A percentile compares a stretch with the other conserved stretches of the same genome.
These are phyloP conservation scores for Pyrenochaeta sp. DNA, from an alignment of 2,329 filamentous ascomycete genomes.

Conservation along the genomic window DNA sequence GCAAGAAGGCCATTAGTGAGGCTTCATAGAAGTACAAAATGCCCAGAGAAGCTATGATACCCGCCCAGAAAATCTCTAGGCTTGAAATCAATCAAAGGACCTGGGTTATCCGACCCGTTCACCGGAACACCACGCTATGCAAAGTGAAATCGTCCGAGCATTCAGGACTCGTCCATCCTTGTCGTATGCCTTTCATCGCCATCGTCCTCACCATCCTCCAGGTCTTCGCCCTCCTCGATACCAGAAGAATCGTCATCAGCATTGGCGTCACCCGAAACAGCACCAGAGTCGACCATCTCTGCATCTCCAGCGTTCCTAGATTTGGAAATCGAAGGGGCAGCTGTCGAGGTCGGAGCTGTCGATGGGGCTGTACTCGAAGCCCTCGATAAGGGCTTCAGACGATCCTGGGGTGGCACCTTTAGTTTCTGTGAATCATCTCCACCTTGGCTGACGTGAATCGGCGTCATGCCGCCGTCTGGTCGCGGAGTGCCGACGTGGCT, in stretches of 20 bases:
- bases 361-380: constrained; percentile 36
- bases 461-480: constrained; percentile 51
- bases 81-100: too few relatives aligned
- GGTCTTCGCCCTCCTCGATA: constrained; percentile 41
- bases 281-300: constrained; percentile 40
- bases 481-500: constrained; percentile 57
- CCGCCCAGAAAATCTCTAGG: too few relatives aligned
- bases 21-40: constrained; percentile 19
- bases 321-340: constrained; percentile 33
- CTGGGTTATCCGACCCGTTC: too few relatives aligned
- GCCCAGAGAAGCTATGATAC: constrained; percentile 1
- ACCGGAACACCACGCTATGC: constrained; percentile 46
- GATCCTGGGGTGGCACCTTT: constrained; percentile 40
- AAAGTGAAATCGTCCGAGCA: constrained; percentile 15
- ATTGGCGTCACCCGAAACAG: constrained; percentile 27
- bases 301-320: constrained; percentile 37
- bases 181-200: constrained; percentile 26
- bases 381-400: constrained; percentile 40
- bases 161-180: constrained; percentile 42
- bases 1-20: constrained; percentile 48
- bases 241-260: constrained; percentile 44
- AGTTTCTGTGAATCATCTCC: constrained; percentile 37
- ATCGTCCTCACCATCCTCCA: constrained; percentile 41
- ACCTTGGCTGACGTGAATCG: constrained; percentile 45
- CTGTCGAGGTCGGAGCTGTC: constrained; percentile 31